Evolutionary conservation across 2,329 filamentous ascomycete species (phyloP).

Genomic region (Fusarium pininemorale): DNA sequence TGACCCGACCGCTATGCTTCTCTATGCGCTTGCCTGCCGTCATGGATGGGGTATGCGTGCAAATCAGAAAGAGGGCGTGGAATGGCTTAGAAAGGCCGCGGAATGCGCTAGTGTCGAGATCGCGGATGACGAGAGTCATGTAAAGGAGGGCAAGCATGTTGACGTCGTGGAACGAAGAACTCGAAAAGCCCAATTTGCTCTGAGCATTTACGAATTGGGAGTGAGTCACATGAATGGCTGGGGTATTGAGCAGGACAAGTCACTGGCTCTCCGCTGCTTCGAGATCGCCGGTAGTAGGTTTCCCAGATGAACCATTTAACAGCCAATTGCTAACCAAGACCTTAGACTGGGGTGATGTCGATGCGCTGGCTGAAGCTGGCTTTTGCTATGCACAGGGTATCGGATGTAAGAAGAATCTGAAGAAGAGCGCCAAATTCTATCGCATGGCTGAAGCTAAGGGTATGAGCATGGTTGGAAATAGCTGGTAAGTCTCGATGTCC

Average conservation of each 20-base stretch:
- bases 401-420: conserved; percentile 95
- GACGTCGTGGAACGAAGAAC: conserved; percentile 79
- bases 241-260: conserved; percentile 94
- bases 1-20: conserved; percentile 91
- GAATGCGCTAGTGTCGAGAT: conserved; percentile 85
- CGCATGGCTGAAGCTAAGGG: conserved; percentile 90
- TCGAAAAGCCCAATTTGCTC: conserved; percentile 89
- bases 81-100: conserved; percentile 91
- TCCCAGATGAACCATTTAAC: neutral
- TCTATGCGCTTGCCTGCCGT: conserved; percentile 93
- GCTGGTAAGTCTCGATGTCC: conserved; percentile 75
- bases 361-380: conserved; percentile 92
- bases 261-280: conserved; percentile 88
- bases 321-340: conserved; percentile 33
- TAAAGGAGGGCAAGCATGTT: conserved; percentile 69
- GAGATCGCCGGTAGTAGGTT: conserved; percentile 87
- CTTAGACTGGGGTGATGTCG: conserved; percentile 88
- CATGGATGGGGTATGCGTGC: conserved; percentile 98
- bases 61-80: conserved; percentile 88
- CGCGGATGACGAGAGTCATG: conserved; percentile 78
- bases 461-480: conserved; percentile 97
- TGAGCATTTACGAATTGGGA: conserved; percentile 95
- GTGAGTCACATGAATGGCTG: conserved; percentile 98
- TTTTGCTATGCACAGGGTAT: conserved; percentile 96
- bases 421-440: conserved; percentile 92